Percentiles rank a stretch among this genome's conserved stretches.
These are phyloP conservation scores for Picochlorum sp. DNA, from an alignment of 139 green algal genomes.

Conservation along the genomic window DNA sequence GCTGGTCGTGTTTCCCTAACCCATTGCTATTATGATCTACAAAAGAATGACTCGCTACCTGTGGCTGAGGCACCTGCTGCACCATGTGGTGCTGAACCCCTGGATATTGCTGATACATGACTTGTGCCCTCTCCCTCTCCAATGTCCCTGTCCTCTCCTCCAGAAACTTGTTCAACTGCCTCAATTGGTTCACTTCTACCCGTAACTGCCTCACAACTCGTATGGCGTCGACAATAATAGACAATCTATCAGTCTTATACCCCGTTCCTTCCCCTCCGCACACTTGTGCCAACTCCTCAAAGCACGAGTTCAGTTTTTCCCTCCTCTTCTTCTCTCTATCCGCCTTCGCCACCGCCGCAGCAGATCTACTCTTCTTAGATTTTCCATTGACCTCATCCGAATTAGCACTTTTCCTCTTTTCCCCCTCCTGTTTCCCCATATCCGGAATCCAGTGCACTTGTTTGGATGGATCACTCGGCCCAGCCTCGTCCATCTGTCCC, in stretches of 20 bases:
- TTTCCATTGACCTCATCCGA: neutral
- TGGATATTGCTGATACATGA: slow-evolving; percentile 26
- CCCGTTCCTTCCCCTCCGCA: slow-evolving; percentile 35
- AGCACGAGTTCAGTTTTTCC: slow-evolving; percentile 45
- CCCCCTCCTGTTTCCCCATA: neutral
- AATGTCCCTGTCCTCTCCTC: slow-evolving; percentile 22
- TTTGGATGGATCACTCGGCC: neutral
- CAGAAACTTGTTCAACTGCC: slow-evolving; percentile 54
- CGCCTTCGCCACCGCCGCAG: slow-evolving; percentile 31
- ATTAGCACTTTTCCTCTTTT: neutral
- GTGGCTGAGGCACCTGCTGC: slow-evolving; percentile 18
- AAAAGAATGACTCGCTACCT: no score
- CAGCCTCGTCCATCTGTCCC: neutral
- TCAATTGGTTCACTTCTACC: slow-evolving; percentile 48
- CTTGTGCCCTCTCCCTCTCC: slow-evolving; percentile 20
- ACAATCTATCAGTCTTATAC: slow-evolving; percentile 37
- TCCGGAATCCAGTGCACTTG: neutral
- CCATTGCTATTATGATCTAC: neutral
- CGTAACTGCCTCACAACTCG: slow-evolving; percentile 36
- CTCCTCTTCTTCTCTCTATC: slow-evolving; percentile 32
- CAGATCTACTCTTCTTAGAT: slow-evolving; percentile 10
- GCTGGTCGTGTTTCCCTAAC: no score
- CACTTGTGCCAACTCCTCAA: slow-evolving; percentile 41
- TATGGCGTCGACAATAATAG: slow-evolving; percentile 47
- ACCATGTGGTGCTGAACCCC: slow-evolving; percentile 7